These are phyloP conservation scores for Fragilaria radians DNA, from an alignment of 108 stramenopile genomes.

Conservation along the genomic window DNA sequence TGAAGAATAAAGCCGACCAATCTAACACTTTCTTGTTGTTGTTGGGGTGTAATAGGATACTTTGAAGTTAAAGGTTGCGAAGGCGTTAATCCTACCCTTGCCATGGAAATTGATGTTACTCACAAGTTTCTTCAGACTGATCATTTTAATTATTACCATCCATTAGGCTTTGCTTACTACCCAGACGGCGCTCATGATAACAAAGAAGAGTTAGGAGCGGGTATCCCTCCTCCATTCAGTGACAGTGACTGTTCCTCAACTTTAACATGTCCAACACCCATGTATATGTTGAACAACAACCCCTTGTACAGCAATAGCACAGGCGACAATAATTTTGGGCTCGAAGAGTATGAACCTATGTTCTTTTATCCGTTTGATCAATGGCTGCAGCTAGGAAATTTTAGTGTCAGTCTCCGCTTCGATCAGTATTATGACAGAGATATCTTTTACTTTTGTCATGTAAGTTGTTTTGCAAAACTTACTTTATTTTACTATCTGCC, in stretches of 20 bases:
- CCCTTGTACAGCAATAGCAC: conserved; percentile 37
- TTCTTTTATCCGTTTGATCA: conserved; percentile 71
- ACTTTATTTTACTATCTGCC: too few relatives aligned
- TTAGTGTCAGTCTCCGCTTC: conserved; percentile 55
- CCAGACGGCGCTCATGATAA: conserved; percentile 85
- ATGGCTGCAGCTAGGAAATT: conserved; percentile 55
- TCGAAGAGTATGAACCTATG: conserved; percentile 75
- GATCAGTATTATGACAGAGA: conserved; percentile 42
- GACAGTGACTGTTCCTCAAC: conserved; percentile 19
- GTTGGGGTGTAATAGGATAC: not conserved
- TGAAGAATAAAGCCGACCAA: too few relatives aligned
- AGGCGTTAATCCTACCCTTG: conserved; percentile 63
- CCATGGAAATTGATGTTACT: conserved; percentile 57
- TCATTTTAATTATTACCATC: conserved; percentile 62
- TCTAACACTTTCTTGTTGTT: too few relatives aligned
- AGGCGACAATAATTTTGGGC: conserved; percentile 55
- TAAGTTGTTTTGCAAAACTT: conserved; percentile 30
- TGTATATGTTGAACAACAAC: conserved; percentile 63
- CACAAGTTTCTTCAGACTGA: conserved; percentile 62
- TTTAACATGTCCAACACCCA: conserved; percentile 70
- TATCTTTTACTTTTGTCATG: conserved; percentile 92
- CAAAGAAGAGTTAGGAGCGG: conserved; percentile 78
- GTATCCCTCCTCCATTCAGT: conserved; percentile 30
- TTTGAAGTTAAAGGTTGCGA: conserved; percentile 64
- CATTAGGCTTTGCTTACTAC: conserved; percentile 83